Evolutionary conservation across 1,139 yeast species (phyloP), one percentile per base, ranked within the genome.

Genomic region (Diutina catenulata): DNA sequence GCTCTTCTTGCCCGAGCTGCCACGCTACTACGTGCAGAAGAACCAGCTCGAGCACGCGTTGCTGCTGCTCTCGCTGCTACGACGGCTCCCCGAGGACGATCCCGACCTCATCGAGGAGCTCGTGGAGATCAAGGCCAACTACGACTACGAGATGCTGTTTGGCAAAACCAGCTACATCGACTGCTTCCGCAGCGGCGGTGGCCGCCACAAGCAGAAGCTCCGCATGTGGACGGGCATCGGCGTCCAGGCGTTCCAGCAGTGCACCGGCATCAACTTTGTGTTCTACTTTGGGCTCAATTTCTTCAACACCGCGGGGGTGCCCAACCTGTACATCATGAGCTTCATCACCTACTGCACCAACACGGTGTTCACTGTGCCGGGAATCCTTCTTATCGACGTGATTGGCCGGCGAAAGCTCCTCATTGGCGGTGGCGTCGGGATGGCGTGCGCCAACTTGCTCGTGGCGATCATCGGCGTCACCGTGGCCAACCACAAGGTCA

Each of bases 221-320:
- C 61, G 91, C 48, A 74, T 80, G 68, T 41, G 71, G 21, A 80
- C 88, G 0, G 87, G 88, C 16, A 74, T 80, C 42, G 68, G 75
- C 0, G 62, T 80, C 16, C 88, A 80, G 51, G 74, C 79, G 3
- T 66, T 80, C 43, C 91, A 81, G 53, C 91, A 81, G 57, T 74
- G 82, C 47, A 71, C 84, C 1, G 91, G 91, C 6, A 80, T 81
- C 41, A 81, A 81, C 52, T 81, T 81, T 51, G 80, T 80, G 43
- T 81, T 81, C 50, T 81, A 81, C 54, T 80, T 80, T 52, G 88
- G 91, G 5, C 84, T 79, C 33, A 77, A 77, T 53, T 80, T 80
- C 51, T 80, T 80, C 51, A 68, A 73, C 31, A 66, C 62, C 37
- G 69, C 84, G 1, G 86, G 84, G 3, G 60, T 80, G 29, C 50